Conservation (phyloP, 352 stramenopile species). For the Phytophthora lateralis region DNA sequence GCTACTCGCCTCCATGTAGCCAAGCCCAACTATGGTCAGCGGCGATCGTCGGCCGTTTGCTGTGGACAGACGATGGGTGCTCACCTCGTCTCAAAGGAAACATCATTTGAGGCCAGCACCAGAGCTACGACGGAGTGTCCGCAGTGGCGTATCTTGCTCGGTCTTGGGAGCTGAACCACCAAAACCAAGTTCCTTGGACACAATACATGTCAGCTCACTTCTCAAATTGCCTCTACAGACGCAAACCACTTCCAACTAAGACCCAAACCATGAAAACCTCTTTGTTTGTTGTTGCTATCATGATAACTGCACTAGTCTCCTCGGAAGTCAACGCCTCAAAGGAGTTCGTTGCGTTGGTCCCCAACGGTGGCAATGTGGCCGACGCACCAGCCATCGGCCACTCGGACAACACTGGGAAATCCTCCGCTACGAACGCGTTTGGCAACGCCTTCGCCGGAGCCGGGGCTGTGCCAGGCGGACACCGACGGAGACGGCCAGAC, state of each 20-base stretch:
- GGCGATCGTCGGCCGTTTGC: too few species aligned
- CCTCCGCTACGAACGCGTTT: conserved; percentile 15
- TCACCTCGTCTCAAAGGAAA: neutral
- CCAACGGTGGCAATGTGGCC: conserved; percentile 19
- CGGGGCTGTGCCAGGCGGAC: conserved; percentile 10
- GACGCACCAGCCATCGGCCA: conserved; percentile 20
- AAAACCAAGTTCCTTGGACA: conserved; percentile 1
- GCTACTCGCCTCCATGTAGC: neutral
- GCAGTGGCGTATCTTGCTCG: too few species aligned
- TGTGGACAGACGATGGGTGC: conserved; percentile 9
- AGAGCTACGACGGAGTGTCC: too few species aligned
- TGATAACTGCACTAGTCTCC: neutral
- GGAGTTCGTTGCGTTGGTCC: conserved; percentile 35
- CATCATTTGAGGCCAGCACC: conserved; percentile 17
- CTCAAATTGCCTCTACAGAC: conserved; percentile 7
- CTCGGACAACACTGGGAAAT: conserved; percentile 10
- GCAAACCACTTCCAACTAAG: neutral
- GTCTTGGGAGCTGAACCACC: conserved; percentile 6
- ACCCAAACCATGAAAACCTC: conserved; percentile 10
- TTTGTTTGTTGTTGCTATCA: neutral
- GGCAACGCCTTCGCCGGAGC: conserved; percentile 14
- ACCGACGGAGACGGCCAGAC: conserved; percentile 23
- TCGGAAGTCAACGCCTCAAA: conserved; percentile 6
- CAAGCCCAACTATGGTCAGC: conserved; percentile 8
- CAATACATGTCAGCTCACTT: conserved; percentile 5